Conservation (phyloP, 108 stramenopile genomes). For the Seminavis robusta region DNA sequence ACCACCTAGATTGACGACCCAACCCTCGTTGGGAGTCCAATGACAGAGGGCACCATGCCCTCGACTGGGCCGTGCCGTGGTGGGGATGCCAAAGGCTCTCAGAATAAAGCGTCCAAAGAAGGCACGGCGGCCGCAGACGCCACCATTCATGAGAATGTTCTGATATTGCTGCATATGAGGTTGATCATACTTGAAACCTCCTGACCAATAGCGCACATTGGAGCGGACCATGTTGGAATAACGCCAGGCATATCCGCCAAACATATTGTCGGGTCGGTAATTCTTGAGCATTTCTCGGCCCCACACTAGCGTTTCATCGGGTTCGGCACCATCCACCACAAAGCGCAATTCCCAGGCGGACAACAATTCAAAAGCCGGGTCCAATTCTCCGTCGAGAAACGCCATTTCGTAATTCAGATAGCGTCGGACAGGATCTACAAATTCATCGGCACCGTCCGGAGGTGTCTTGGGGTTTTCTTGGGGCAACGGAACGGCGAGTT, state of each 20-base stretch:
- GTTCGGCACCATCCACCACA: slow-evolving; percentile 49
- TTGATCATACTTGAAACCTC: slow-evolving; percentile 3
- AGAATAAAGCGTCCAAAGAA: slow-evolving; percentile 19
- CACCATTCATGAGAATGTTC: slow-evolving; percentile 14
- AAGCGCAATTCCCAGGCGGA: slow-evolving; percentile 51
- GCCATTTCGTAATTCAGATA: slow-evolving; percentile 59
- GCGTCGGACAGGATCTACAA: slow-evolving; percentile 40
- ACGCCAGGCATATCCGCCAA: slow-evolving; percentile 26
- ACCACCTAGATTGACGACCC: slow-evolving; percentile 11
- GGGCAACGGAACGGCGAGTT: slow-evolving; percentile 18
- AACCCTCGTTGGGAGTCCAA: slow-evolving; percentile 10
- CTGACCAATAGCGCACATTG: slow-evolving; percentile 43
- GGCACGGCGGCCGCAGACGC: slow-evolving; percentile 20
- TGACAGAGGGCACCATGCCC: slow-evolving; percentile 18
- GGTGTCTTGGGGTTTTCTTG: not conserved
- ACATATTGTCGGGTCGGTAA: slow-evolving; percentile 40
- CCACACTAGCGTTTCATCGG: slow-evolving; percentile 54
- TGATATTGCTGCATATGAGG: slow-evolving; percentile 12
- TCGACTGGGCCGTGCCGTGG: slow-evolving; percentile 5
- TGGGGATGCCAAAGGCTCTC: slow-evolving; percentile 20
- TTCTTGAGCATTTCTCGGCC: slow-evolving; percentile 46
- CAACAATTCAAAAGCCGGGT: slow-evolving; percentile 44
- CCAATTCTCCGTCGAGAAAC: slow-evolving; percentile 47
- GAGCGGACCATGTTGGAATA: slow-evolving; percentile 40
- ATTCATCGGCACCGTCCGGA: not conserved